Percentiles rank a stretch among this genome's conserved stretches.
phyloP scores from a whole-genome alignment of 768 basidiomycete genomes.

The Kwoniella europaea region DNA sequence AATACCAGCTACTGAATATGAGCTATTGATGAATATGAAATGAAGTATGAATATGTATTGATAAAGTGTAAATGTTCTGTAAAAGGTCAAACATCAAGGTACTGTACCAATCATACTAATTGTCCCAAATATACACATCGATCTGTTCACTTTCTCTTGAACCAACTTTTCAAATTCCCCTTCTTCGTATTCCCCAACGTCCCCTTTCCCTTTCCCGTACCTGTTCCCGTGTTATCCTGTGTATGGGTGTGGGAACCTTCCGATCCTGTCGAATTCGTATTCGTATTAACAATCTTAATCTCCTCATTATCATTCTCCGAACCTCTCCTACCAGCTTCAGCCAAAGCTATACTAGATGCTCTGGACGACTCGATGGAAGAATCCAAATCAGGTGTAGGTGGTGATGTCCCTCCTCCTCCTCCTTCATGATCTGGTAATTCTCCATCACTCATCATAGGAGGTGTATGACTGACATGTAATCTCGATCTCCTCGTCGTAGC shows the following conservation, averaged over 20 bases:
- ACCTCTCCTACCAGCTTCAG: not conserved
- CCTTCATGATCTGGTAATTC: slow-evolving; percentile 7
- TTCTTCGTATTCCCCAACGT: not conserved
- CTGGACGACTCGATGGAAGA: not conserved
- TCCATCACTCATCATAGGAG: slow-evolving; percentile 1
- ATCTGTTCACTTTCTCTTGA: not conserved
- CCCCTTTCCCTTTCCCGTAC: too few relatives aligned
- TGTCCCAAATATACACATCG: not conserved
- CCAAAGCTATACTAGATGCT: not conserved
- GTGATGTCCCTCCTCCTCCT: not conserved
- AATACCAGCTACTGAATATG: not conserved
- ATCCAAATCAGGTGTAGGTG: not conserved
- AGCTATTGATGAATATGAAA: not conserved
- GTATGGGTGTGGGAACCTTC: not conserved
- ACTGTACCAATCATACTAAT: not conserved
- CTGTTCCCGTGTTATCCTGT: too few relatives aligned
- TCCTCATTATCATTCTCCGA: not conserved
- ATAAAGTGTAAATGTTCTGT: not conserved
- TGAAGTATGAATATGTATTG: not conserved
- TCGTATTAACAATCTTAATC: not conserved
- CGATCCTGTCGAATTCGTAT: not conserved
- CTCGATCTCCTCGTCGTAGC: slow-evolving; percentile 10
- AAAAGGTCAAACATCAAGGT: not conserved
- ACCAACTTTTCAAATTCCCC: not conserved
- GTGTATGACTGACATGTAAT: slow-evolving; percentile 19